A percentile compares a stretch with the other conserved stretches of the same genome.
phyloP scores from a whole-genome alignment of 148 eudicot genomes.

The Rhododendron williamsianum region DNA sequence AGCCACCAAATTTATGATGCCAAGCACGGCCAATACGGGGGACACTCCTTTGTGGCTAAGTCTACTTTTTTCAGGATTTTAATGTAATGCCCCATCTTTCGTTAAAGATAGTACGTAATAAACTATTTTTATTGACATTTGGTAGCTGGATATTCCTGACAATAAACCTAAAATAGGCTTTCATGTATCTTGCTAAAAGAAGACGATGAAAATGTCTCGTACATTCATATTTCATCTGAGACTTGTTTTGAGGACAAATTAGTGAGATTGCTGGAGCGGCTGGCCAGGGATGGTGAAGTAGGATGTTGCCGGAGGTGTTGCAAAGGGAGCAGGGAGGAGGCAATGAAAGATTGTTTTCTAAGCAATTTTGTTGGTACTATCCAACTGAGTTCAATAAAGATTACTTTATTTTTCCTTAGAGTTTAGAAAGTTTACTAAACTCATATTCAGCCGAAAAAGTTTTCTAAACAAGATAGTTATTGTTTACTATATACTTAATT shows the following conservation, averaged over 20 bases:
- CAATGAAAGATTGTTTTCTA: not conserved
- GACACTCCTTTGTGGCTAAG: not conserved
- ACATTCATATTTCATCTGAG: not conserved
- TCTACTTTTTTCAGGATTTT: slow-evolving; percentile 19
- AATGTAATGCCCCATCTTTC: not conserved
- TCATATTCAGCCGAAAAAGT: not conserved
- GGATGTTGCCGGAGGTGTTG: not conserved
- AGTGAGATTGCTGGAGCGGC: not conserved
- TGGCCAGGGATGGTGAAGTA: not conserved
- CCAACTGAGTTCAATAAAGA: not conserved
- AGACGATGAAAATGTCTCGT: not conserved
- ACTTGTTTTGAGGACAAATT: not conserved
- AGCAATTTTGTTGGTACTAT: not conserved
- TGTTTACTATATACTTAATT: not conserved
- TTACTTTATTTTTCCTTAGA: not conserved
- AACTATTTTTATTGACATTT: not conserved
- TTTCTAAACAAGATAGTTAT: not conserved
- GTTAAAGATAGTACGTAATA: not conserved
- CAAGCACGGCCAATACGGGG: slow-evolving; percentile 28
- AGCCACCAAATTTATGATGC: slow-evolving; percentile 26
- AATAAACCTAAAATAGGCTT: not conserved
- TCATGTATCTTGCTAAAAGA: not conserved
- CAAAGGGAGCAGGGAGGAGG: not conserved
- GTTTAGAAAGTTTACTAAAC: not conserved
- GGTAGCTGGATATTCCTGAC: not conserved